phyloP scores from a whole-genome alignment of 2,329 filamentous ascomycete genomes.

The Orbilia brochopaga region DNA sequence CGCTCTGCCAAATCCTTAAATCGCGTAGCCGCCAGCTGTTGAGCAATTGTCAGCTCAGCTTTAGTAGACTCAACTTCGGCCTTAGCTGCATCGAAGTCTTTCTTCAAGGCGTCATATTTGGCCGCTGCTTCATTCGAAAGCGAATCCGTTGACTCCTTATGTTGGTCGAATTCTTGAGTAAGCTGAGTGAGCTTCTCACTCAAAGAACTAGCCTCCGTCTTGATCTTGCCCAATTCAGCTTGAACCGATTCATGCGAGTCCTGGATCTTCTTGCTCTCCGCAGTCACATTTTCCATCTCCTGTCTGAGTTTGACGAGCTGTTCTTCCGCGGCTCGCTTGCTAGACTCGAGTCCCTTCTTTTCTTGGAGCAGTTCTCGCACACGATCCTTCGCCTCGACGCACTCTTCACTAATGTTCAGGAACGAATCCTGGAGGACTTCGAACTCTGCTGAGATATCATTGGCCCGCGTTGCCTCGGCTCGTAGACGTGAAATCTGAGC shows the following conservation, averaged over 20 bases:
- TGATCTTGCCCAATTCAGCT: conserved; percentile 54
- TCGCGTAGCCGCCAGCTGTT: conserved; percentile 82
- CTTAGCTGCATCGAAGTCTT: conserved; percentile 72
- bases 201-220: conserved; percentile 54
- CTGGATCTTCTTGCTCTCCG: conserved; percentile 52
- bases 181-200: conserved; percentile 55
- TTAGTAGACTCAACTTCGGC: conserved; percentile 72
- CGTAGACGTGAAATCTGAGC: conserved; percentile 73
- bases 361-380: conserved; percentile 62
- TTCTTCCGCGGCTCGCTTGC: conserved; percentile 68
- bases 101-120: conserved; percentile 58
- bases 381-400: conserved; percentile 80
- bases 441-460: conserved; percentile 82
- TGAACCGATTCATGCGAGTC: conserved; percentile 54
- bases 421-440: conserved; percentile 82
- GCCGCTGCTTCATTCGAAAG: conserved; percentile 62
- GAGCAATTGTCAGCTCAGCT: conserved; percentile 81
- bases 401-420: conserved; percentile 77
- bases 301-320: conserved; percentile 64
- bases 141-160: conserved; percentile 56
- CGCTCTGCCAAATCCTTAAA: conserved; percentile 88
- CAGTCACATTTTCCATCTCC: conserved; percentile 40
- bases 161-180: conserved; percentile 34
- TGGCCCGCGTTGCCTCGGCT: conserved; percentile 74
- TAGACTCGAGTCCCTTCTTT: conserved; percentile 45